Conservation (phyloP, 2,329 filamentous ascomycete species). For the Colletotrichum acutatum region DNA sequence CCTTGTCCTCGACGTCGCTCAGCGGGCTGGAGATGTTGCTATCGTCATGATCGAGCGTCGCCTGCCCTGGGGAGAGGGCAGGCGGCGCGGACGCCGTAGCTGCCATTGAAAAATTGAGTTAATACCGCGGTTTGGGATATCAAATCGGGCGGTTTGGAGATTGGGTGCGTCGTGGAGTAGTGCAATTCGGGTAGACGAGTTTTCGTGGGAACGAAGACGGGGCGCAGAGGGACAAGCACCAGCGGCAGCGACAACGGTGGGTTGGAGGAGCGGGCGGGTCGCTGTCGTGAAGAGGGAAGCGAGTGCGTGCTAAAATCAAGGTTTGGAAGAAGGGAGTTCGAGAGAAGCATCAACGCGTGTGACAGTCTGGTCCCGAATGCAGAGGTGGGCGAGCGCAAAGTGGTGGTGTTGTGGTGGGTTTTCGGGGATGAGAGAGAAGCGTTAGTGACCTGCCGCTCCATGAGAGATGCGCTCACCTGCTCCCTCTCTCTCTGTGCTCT, state of each 20-base stretch:
- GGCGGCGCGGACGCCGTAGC: constrained; percentile 62
- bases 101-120: constrained; percentile 55
- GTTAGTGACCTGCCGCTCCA: constrained; percentile 37
- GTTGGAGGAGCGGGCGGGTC: constrained; percentile 30
- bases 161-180: constrained; percentile 12
- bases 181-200: constrained; percentile 31
- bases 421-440: constrained; percentile 36
- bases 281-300: constrained; percentile 22
- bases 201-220: constrained; percentile 31
- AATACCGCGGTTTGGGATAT: constrained; percentile 9
- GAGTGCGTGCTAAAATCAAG: constrained; percentile 6
- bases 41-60: constrained; percentile 65
- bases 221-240: constrained; percentile 32
- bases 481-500: constrained; percentile 25
- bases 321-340: constrained; percentile 16
- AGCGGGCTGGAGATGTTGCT: constrained; percentile 89
- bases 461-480: constrained; percentile 38
- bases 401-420: constrained; percentile 36
- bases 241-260: constrained; percentile 24
- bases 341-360: constrained; percentile 31
- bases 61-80: constrained; percentile 59
- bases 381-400: constrained; percentile 23
- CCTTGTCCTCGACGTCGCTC: constrained; percentile 89
- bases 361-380: constrained; percentile 12
- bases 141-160: constrained; percentile 14